Conservation (phyloP, 257 asterid species). For the Coffea canephora region DNA sequence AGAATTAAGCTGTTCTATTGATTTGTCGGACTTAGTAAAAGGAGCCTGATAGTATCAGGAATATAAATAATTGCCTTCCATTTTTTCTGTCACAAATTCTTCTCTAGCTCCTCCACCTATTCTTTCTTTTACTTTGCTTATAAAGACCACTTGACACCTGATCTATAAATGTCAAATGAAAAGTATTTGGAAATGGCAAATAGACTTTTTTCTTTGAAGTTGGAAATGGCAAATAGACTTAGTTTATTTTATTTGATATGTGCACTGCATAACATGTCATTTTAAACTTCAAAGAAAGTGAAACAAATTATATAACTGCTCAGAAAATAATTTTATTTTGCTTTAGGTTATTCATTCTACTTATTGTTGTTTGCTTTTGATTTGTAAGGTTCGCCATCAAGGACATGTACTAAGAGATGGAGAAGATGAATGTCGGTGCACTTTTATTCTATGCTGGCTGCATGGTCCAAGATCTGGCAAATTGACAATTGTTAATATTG, state of each 20-base stretch:
- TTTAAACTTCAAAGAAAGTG: neutral
- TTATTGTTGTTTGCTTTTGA: neutral
- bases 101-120: neutral
- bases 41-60: neutral
- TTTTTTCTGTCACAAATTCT: neutral
- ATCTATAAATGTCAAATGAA: neutral
- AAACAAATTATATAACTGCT: neutral
- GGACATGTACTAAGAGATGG: conserved; percentile 35
- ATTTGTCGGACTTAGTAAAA: neutral
- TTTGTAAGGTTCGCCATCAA: conserved; percentile 40
- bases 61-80: neutral
- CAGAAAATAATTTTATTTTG: neutral
- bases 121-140: neutral
- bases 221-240: neutral
- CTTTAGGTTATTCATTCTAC: neutral
- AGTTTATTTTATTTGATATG: neutral
- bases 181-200: neutral
- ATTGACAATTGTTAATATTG: conserved; percentile 29
- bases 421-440: conserved; percentile 58
- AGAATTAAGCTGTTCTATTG: neutral
- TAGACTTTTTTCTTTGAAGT: neutral
- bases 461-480: conserved; percentile 52
- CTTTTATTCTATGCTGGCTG: conserved; percentile 47
- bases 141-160: neutral
- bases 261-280: neutral